These are phyloP conservation scores for Hymenoscyphus fructigenus DNA, from an alignment of 2,329 filamentous ascomycete genomes.

Conservation along the genomic window DNA sequence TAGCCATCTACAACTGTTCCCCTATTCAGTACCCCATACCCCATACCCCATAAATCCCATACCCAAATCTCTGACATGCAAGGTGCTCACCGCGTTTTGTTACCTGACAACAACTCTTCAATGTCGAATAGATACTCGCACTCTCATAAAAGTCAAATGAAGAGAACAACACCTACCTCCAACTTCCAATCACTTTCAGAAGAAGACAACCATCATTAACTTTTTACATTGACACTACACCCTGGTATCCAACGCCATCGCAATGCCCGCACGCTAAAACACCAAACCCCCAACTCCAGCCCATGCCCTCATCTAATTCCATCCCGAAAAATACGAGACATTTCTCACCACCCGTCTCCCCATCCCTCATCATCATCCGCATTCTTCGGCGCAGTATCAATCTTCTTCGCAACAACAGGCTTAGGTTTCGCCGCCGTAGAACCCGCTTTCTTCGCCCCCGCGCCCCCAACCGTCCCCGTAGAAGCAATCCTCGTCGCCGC, in stretches of 20 bases:
- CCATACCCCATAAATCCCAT: too few relatives aligned
- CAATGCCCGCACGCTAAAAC: slow-evolving; percentile 4
- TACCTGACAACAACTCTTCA: too few relatives aligned
- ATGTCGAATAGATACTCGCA: too few relatives aligned
- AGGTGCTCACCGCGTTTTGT: too few relatives aligned
- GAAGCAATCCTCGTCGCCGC: slow-evolving; percentile 40
- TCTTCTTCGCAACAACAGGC: slow-evolving; percentile 57
- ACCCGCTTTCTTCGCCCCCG: slow-evolving; percentile 33
- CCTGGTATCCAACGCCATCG: slow-evolving; percentile 11
- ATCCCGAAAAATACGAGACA: not conserved
- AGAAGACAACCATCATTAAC: not conserved
- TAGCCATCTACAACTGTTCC: too few relatives aligned
- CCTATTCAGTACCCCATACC: too few relatives aligned
- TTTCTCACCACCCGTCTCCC: slow-evolving; percentile 61
- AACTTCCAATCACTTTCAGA: not conserved
- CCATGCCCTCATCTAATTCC: not conserved
- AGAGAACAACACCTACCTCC: too few relatives aligned
- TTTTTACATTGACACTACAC: not conserved
- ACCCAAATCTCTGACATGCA: too few relatives aligned
- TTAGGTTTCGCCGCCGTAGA: slow-evolving; percentile 41
- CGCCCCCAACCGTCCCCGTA: slow-evolving; percentile 34
- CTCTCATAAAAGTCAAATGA: too few relatives aligned
- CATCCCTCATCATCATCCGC: slow-evolving; percentile 58
- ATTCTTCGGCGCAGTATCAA: slow-evolving; percentile 66
- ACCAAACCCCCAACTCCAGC: not conserved